Evolutionary conservation across 768 basidiomycete genomes (phyloP).

Genomic region (Termitomyces sp.): DNA sequence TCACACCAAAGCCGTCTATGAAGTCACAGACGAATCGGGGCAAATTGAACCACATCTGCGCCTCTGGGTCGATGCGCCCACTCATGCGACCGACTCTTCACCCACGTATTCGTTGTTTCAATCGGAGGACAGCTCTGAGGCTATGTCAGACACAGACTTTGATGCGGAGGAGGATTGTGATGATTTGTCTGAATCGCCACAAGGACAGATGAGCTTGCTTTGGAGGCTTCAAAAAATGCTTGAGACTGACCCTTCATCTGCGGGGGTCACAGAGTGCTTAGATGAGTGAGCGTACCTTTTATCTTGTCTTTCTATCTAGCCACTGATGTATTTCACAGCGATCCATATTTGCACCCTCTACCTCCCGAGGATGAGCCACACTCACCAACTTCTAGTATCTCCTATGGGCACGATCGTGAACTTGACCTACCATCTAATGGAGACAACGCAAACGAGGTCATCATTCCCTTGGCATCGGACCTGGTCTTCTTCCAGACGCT

Average conservation of each 20-base stretch:
- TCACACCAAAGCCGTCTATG: slow-evolving; percentile 45
- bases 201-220: slow-evolving; percentile 15
- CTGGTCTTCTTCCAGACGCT: slow-evolving; percentile 78
- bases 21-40: slow-evolving; percentile 45
- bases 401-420: background rate
- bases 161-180: slow-evolving; percentile 11
- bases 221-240: slow-evolving; percentile 19
- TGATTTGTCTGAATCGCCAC: background rate
- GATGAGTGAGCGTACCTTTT: slow-evolving; percentile 4
- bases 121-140: slow-evolving; percentile 8
- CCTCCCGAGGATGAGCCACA: background rate
- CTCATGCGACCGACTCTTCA: slow-evolving; percentile 3
- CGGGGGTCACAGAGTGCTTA: slow-evolving; percentile 3
- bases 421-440: background rate
- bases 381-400: background rate
- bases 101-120: slow-evolving; percentile 7
- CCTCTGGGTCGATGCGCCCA: slow-evolving; percentile 38
- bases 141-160: background rate
- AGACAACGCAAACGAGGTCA: slow-evolving; percentile 40
- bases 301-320: background rate
- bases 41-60: slow-evolving; percentile 56
- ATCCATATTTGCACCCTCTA: background rate
- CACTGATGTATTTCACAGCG: background rate
- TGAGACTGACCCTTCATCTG: background rate
- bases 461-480: slow-evolving; percentile 81